Percentiles rank a stretch among this genome's conserved stretches.
These are phyloP conservation scores for Heimioporus retisporus DNA, from an alignment of 1,284 basidiomycete species.

Conservation along the genomic window DNA sequence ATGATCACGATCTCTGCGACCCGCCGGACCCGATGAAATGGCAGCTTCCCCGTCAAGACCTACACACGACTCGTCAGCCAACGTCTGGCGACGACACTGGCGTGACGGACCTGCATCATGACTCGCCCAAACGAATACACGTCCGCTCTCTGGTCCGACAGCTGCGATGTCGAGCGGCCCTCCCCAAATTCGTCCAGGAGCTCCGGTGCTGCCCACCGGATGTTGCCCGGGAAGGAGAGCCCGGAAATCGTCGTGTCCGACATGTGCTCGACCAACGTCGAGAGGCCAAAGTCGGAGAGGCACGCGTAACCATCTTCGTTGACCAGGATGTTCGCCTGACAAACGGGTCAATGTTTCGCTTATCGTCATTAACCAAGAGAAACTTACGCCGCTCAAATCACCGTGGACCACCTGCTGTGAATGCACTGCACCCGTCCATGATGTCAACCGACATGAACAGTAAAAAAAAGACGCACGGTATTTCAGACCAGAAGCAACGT, in stretches of 20 bases:
- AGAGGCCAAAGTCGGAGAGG: conserved; percentile 43
- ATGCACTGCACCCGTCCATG: conserved; percentile 31
- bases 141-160: conserved; percentile 31
- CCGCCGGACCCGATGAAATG: conserved; percentile 32
- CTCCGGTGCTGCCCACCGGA: conserved; percentile 42
- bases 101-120: conserved; percentile 36
- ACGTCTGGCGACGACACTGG: neutral
- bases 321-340: conserved; percentile 46
- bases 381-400: conserved; percentile 39
- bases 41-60: conserved; percentile 36
- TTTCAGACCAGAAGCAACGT: conserved; percentile 32
- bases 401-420: conserved; percentile 33
- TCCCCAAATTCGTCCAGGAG: conserved; percentile 19
- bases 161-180: conserved; percentile 19
- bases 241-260: conserved; percentile 27
- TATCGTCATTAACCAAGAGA: neutral
- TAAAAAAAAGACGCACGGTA: conserved; percentile 27
- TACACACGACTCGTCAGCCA: conserved; percentile 2
- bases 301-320: conserved; percentile 24
- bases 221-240: conserved; percentile 38
- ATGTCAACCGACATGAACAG: neutral
- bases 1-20: conserved; percentile 33
- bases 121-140: conserved; percentile 42
- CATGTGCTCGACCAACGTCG: conserved; percentile 39
- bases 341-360: no score